Base-by-base conservation (phyloP, 306 rosid genomes). In the Dalbergia oliveri region DNA sequence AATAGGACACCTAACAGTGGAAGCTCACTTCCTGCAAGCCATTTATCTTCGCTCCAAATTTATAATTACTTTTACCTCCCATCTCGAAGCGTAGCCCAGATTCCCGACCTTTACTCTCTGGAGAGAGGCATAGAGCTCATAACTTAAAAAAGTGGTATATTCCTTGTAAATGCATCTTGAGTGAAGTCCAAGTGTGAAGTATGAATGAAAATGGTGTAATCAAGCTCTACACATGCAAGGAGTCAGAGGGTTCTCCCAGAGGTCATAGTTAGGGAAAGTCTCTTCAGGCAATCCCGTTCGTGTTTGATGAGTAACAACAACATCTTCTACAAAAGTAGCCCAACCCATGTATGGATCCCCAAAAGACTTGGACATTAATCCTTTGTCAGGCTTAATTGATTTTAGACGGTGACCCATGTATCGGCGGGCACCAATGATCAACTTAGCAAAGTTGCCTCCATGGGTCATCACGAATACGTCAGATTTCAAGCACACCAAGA, bases 281-380 rank as follows among this genome's bases (percentile, higher is more conserved):
- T 83, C 98, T 89, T 94, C 98, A 0, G 98, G 98, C 85, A 94
- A 86, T 60, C 97, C 98, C 10, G 97, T 90, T 4, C 98, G 88
- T 4, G 98, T 91, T 82, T 90, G 96, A 82, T 94, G 98, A 66
- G 98, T 92, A 41, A 89, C 88, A 26, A 92, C 90, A 14, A 93
- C 99, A 44, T 95, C 99, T 84, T 95, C 98, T 14, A 91, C 98
- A 69, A 95, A 95, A 74, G 92, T 73, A 3, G 99, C 96, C 98
- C 99, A 95, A 2, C 98, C 98, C 98, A 95, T 93, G 89, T 93
- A 95, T 35, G 99, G 99, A 79, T 95, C 99, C 51, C 99, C 99
- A 58, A 95, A 95, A 76, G 99, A 95, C 74, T 95, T 95, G 15
- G 99, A 95, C 99, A 95, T 95, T 15, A 95, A 88, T 47, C 99